Conservation (phyloP, 257 asterid species). For the Handroanthus guayacan region DNA sequence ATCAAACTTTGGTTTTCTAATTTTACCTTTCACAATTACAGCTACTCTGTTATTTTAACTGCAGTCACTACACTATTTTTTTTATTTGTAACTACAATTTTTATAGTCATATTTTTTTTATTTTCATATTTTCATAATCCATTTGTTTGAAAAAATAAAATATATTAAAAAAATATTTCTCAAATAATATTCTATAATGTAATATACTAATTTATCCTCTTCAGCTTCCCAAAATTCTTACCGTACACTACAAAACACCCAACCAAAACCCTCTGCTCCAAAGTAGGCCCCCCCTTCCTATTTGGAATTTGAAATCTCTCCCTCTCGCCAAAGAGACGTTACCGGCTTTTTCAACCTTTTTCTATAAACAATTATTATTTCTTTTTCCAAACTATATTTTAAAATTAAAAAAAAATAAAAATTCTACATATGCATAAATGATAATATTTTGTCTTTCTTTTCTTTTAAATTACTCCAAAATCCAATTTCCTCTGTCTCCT, state of each 20-base stretch:
- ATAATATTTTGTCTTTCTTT: slow-evolving; percentile 34
- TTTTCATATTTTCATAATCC: too few species aligned
- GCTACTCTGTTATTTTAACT: too few species aligned
- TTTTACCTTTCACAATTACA: too few species aligned
- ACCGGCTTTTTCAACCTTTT: slow-evolving; percentile 51
- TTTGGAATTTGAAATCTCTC: slow-evolving; percentile 77
- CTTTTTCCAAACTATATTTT: slow-evolving; percentile 20
- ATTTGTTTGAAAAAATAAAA: too few species aligned
- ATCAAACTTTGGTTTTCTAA: too few species aligned
- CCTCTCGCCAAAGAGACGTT: slow-evolving; percentile 75
- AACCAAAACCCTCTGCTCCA: slow-evolving; percentile 6
- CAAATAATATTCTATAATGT: too few species aligned
- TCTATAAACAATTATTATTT: slow-evolving; percentile 33
- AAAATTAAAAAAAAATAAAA: slow-evolving; percentile 17
- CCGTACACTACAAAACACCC: slow-evolving; percentile 30
- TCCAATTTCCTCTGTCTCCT: slow-evolving; percentile 43
- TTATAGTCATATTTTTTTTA: too few species aligned
- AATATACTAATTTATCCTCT: too few species aligned
- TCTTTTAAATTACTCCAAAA: slow-evolving; percentile 43
- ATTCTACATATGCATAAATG: slow-evolving; percentile 14
- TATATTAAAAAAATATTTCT: too few species aligned
- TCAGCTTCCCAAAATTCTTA: background rate
- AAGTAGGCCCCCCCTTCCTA: slow-evolving; percentile 41
- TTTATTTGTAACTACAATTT: too few species aligned
- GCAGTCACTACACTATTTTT: too few species aligned